Evolutionary conservation across 768 basidiomycete species (phyloP), one percentile per base, ranked within the genome.

Genomic region (Gautieria morchelliformis): DNA sequence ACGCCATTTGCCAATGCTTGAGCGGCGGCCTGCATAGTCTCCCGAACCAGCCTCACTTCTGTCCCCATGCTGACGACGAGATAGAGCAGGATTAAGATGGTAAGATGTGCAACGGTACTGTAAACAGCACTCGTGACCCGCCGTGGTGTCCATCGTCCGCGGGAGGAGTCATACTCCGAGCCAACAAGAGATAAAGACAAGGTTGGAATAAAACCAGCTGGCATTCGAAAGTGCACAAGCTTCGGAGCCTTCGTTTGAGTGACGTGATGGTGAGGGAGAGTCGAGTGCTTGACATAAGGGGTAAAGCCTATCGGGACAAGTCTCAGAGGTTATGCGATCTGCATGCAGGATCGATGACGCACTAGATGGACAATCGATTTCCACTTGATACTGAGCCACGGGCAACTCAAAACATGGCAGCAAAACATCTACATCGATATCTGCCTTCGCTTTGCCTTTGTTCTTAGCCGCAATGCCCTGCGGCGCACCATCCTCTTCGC

Each of bases 401-500:
- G 86, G 80, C n/a, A 89, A 69, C 4, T 79, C 67, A 63, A 91
- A 91, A n/a, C 81, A 79, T 8, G 89, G 89, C 45, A 91, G 66
- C 46, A 85, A 69, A 19, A 89, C 67, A 60, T 79, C 69, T 17
- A 83, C 55, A 3, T 24, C 53, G 2, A 58, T 54, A 27, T 64
- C 59, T 52, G 68, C 66, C 27, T 61, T 68, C 47, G 60, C 62
- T 59, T 69, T 76, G 56, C 63, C 70, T 61, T 75, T 80, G 41
- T 70, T 67, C 61, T 69, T 73, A 45, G 58, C 59, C 48, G 63
- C 60, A 27, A 45, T 3, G 51, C 32, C 15, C n/a, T 19, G 51
- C 8, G 10, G 51, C 24, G 8, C 19, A 15, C 33, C 33, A 15
- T 3, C 20, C 17, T 24, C 32, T 32, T 71, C 69, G 62, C 66